phyloP scores from a whole-genome alignment of 2,329 filamentous ascomycete genomes.

The Ceratocystis eucalypticola region DNA sequence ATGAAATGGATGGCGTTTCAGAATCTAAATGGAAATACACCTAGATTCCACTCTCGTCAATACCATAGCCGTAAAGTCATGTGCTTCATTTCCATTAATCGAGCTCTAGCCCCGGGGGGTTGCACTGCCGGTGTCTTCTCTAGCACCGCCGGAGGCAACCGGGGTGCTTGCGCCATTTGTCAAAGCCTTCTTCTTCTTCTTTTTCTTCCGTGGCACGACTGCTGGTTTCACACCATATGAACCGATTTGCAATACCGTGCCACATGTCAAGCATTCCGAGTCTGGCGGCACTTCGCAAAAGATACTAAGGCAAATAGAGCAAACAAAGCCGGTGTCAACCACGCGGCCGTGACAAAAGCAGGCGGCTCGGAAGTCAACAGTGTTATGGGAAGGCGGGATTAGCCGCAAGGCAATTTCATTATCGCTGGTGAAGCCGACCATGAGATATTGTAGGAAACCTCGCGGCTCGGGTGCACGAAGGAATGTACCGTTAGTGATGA shows the following conservation, averaged over 20 bases:
- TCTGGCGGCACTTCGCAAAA: conserved; percentile 57
- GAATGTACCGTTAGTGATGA: conserved; percentile 47
- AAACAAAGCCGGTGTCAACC: conserved; percentile 86
- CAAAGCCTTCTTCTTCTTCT: conserved; percentile 57
- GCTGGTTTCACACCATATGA: conserved; percentile 63
- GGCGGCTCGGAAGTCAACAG: conserved; percentile 92
- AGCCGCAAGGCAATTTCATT: conserved; percentile 45
- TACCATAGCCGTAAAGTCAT: background rate
- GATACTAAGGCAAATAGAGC: conserved; percentile 90
- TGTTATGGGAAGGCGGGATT: conserved; percentile 65
- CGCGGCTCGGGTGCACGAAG: conserved; percentile 42
- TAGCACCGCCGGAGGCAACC: conserved; percentile 28
- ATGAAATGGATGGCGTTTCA: too few species aligned
- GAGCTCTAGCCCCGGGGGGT: conserved; percentile 37
- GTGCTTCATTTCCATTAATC: background rate
- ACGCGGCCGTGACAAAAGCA: conserved; percentile 93
- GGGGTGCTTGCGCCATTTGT: conserved; percentile 26
- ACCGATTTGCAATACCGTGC: conserved; percentile 62
- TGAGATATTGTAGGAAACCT: conserved; percentile 79
- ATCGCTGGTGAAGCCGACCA: conserved; percentile 78
- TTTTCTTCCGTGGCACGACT: conserved; percentile 58
- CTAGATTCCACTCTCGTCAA: background rate
- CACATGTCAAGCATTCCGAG: conserved; percentile 69
- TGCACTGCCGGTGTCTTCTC: conserved; percentile 46
- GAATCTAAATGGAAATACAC: background rate